Evolutionary conservation across 441 rosid genomes (phyloP).

Genomic region (Lepidium campestre): DNA sequence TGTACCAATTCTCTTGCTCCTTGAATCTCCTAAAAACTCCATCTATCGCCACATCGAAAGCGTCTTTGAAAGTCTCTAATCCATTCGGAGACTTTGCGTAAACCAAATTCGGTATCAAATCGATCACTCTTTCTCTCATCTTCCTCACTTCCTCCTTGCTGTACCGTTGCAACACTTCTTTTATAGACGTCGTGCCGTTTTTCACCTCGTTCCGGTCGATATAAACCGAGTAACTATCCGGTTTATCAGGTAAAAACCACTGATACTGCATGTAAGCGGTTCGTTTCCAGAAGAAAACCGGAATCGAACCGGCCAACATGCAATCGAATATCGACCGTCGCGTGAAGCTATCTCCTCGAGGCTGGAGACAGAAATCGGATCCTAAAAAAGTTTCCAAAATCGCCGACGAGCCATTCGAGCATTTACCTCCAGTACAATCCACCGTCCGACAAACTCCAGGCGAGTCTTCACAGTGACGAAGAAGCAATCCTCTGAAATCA

Average conservation of each 20-base stretch:
- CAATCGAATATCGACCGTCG: conserved; percentile 87
- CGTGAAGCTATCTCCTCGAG: conserved; percentile 94
- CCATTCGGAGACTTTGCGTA: conserved; percentile 60
- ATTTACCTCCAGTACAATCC: conserved; percentile 48
- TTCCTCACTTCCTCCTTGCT: conserved; percentile 53
- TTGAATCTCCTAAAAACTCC: conserved; percentile 66
- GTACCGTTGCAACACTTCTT: conserved; percentile 51
- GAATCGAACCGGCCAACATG: conserved; percentile 90
- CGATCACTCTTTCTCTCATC: conserved; percentile 80
- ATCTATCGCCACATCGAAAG: conserved; percentile 87
- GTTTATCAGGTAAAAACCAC: conserved; percentile 78
- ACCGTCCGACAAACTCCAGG: conserved; percentile 51
- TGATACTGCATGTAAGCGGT: conserved; percentile 76
- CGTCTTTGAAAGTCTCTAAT: conserved; percentile 58
- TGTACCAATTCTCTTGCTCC: conserved; percentile 62
- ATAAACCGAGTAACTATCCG: conserved; percentile 69
- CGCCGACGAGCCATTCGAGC: conserved; percentile 76
- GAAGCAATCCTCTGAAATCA: conserved; percentile 66
- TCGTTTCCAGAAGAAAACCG: conserved; percentile 89
- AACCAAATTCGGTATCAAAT: conserved; percentile 59
- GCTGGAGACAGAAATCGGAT: conserved; percentile 80
- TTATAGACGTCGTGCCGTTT: conserved; percentile 59
- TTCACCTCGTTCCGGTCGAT: conserved; percentile 68
- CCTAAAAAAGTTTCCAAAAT: conserved; percentile 66
- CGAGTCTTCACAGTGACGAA: conserved; percentile 56